A percentile compares a stretch with the other conserved stretches of the same genome.
Conservation (phyloP, 2,329 filamentous ascomycete genomes). For the Juglanconis oblonga region DNA sequence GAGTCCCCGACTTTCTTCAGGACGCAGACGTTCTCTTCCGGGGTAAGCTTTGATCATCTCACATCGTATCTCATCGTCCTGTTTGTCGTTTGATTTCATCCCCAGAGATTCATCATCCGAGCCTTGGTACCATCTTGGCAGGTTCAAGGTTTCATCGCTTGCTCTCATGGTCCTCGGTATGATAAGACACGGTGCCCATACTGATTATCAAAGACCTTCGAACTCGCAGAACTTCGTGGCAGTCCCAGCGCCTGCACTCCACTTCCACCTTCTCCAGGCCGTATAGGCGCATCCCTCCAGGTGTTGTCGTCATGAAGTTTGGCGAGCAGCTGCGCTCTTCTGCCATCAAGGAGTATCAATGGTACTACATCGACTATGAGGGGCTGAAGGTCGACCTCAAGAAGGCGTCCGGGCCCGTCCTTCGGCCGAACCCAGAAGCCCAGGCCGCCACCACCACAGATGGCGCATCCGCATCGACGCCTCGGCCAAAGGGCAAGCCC, state of each 20-base stretch:
- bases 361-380: slow-evolving; percentile 98
- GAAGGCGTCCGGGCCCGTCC: slow-evolving; percentile 55
- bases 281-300: slow-evolving; percentile 38
- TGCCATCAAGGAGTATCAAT: slow-evolving; percentile 94
- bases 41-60: neutral
- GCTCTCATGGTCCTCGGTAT: neutral
- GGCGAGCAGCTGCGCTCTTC: slow-evolving; percentile 95
- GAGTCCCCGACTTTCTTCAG: too few relatives aligned
- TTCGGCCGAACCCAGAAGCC: slow-evolving; percentile 28
- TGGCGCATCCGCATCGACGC: slow-evolving; percentile 28
- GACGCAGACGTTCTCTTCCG: neutral
- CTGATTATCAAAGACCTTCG: slow-evolving; percentile 53
- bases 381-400: slow-evolving; percentile 86
- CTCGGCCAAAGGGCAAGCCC: slow-evolving; percentile 40
- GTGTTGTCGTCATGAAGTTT: slow-evolving; percentile 72
- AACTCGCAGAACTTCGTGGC: slow-evolving; percentile 40
- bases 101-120: neutral
- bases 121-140: neutral
- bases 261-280: slow-evolving; percentile 27
- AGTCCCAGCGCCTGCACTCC: slow-evolving; percentile 28
- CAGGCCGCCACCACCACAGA: slow-evolving; percentile 35
- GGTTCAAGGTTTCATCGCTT: neutral
- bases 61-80: neutral
- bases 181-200: slow-evolving; percentile 30
- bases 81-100: neutral